A percentile compares a stretch with the other conserved stretches of the same genome.
Evolutionary conservation across 2,329 filamentous ascomycete species (phyloP).

Genomic region (Bipolaris cookei): DNA sequence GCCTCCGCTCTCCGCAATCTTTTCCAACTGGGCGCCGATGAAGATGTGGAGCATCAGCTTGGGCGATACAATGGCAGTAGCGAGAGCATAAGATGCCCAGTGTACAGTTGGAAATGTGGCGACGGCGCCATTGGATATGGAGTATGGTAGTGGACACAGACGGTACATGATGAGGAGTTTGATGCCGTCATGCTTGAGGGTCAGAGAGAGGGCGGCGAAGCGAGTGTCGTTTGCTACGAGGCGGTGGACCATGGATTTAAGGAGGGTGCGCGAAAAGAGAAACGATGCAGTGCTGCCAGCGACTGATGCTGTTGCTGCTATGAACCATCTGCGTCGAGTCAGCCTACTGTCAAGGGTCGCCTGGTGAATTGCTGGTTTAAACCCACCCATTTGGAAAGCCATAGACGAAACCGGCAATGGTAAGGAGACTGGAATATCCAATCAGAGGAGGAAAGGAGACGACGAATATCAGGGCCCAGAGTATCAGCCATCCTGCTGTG

Average conservation of each 20-base stretch:
- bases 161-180: constrained; percentile 90
- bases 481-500: constrained; percentile 72
- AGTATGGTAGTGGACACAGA: constrained; percentile 91
- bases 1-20: constrained; percentile 81
- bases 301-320: constrained; percentile 79
- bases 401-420: constrained; percentile 73
- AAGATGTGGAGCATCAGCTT: constrained; percentile 93
- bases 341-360: neutral
- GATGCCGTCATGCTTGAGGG: constrained; percentile 87
- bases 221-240: constrained; percentile 83
- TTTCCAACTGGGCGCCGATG: constrained; percentile 81
- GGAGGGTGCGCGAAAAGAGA: constrained; percentile 76
- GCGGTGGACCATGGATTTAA: constrained; percentile 78
- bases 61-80: constrained; percentile 80
- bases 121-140: constrained; percentile 89
- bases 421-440: constrained; percentile 81
- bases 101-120: constrained; percentile 90
- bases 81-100: constrained; percentile 75
- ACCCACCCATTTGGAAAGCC: constrained; percentile 73
- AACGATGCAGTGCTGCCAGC: constrained; percentile 81
- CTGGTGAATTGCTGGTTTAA: constrained; percentile 21
- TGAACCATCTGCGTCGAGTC: constrained; percentile 71
- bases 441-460: constrained; percentile 87
- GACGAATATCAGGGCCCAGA: constrained; percentile 76
- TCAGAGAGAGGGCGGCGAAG: constrained; percentile 86